These are phyloP conservation scores for Cerrena zonata DNA, from an alignment of 1,284 basidiomycete species.

Conservation along the genomic window DNA sequence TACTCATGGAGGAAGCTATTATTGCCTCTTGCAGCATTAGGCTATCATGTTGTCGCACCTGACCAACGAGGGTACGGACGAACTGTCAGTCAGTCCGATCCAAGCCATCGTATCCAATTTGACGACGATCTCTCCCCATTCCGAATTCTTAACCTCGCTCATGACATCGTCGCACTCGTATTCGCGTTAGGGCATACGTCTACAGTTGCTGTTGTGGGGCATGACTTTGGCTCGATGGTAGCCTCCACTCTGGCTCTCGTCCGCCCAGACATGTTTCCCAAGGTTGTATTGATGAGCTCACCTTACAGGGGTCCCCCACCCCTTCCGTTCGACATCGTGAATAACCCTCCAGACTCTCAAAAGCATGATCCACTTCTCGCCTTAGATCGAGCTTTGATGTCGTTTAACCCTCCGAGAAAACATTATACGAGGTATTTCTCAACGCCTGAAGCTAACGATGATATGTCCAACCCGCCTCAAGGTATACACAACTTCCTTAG, in stretches of 20 bases:
- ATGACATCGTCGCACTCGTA: constrained; percentile 48
- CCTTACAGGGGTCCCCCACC: constrained; percentile 45
- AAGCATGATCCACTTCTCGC: constrained; percentile 12
- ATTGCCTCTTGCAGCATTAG: constrained; percentile 38
- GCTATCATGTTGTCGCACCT: constrained; percentile 32
- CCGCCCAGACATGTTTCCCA: constrained; percentile 50
- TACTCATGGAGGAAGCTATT: constrained; percentile 61
- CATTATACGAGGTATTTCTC: constrained; percentile 53
- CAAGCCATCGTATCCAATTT: constrained; percentile 29
- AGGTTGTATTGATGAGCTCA: constrained; percentile 54
- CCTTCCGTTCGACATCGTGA: constrained; percentile 19
- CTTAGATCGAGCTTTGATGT: no score
- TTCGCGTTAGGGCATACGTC: constrained; percentile 44
- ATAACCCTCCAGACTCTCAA: background rate
- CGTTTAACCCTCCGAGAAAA: constrained; percentile 47
- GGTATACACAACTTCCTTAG: constrained; percentile 49
- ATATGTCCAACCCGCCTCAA: constrained; percentile 37
- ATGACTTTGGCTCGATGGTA: constrained; percentile 53
- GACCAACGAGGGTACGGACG: constrained; percentile 31
- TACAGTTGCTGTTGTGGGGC: constrained; percentile 48
- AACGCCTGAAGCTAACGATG: constrained; percentile 39
- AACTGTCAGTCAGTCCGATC: constrained; percentile 14
- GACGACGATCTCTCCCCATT: constrained; percentile 47
- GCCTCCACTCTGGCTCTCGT: constrained; percentile 49
- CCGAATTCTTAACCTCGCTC: constrained; percentile 43